These are phyloP conservation scores for Aspergillus awamori DNA, from an alignment of 2,329 filamentous ascomycete genomes.

Conservation along the genomic window DNA sequence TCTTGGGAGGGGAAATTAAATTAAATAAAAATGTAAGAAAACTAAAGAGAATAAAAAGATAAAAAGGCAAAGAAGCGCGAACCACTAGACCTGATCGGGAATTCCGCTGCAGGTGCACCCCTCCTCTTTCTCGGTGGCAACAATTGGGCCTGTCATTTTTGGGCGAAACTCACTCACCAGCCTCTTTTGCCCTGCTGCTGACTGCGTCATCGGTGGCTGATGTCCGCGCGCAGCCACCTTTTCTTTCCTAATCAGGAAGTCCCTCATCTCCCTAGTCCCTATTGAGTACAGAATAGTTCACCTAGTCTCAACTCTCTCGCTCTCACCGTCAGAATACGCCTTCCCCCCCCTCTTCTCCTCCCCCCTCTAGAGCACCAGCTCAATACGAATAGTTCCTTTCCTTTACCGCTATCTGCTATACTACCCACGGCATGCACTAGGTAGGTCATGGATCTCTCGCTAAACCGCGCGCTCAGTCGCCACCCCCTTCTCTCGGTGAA, in stretches of 20 bases:
- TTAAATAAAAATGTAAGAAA: not conserved
- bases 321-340: too few relatives aligned
- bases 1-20: not conserved
- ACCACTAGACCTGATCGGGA: not conserved
- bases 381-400: too few relatives aligned
- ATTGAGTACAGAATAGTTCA: too few relatives aligned
- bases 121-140: not conserved
- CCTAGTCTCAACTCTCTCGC: too few relatives aligned
- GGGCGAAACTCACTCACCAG: not conserved
- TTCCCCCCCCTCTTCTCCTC: too few relatives aligned
- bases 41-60: not conserved
- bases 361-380: too few relatives aligned
- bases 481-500: too few relatives aligned
- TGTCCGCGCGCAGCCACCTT: not conserved
- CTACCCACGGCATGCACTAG: too few relatives aligned
- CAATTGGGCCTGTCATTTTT: conserved; percentile 3
- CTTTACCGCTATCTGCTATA: too few relatives aligned
- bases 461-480: too few relatives aligned
- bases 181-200: not conserved
- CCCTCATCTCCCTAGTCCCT: not conserved
- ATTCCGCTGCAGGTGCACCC: conserved; percentile 6
- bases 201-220: conserved; percentile 10
- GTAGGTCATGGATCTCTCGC: too few relatives aligned
- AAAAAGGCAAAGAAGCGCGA: not conserved
- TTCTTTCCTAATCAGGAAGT: not conserved